These are phyloP conservation scores for Pseudodiploospora longispora DNA, from an alignment of 2,329 filamentous ascomycete genomes.

Conservation along the genomic window DNA sequence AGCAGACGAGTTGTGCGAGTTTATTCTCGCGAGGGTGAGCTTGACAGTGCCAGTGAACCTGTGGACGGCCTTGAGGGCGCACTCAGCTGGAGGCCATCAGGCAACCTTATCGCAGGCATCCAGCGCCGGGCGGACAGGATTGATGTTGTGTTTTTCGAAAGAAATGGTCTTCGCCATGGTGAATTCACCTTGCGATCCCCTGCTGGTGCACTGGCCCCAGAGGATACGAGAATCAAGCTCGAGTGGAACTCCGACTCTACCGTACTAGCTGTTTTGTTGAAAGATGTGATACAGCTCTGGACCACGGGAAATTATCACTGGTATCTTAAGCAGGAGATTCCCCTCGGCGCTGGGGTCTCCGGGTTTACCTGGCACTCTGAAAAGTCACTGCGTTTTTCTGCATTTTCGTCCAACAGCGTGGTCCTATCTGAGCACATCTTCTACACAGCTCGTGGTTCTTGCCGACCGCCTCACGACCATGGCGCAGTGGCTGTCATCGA, in stretches of 20 bases:
- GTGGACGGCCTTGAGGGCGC: constrained; percentile 84
- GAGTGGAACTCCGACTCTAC: constrained; percentile 91
- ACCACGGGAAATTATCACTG: constrained; percentile 97
- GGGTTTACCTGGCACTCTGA: constrained; percentile 70
- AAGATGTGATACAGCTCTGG: constrained; percentile 80
- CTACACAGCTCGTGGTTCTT: constrained; percentile 59
- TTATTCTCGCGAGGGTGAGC: constrained; percentile 79
- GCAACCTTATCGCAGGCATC: constrained; percentile 83
- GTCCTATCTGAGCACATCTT: constrained; percentile 61
- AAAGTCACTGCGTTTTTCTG: constrained; percentile 61
- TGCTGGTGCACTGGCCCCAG: constrained; percentile 47
- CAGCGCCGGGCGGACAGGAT: constrained; percentile 62
- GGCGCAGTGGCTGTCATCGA: constrained; percentile 80
- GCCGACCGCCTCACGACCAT: constrained; percentile 63
- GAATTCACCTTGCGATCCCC: constrained; percentile 73
- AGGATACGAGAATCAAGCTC: constrained; percentile 48
- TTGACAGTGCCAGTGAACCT: constrained; percentile 92
- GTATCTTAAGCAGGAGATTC: constrained; percentile 89
- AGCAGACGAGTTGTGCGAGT: constrained; percentile 75
- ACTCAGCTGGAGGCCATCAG: constrained; percentile 84
- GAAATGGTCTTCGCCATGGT: constrained; percentile 94
- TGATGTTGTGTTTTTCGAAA: constrained; percentile 90
- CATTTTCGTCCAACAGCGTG: constrained; percentile 42
- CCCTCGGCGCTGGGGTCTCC: constrained; percentile 27
- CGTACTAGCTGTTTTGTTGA: constrained; percentile 73